Evolutionary conservation across 2,329 filamentous ascomycete genomes (phyloP).

Genomic region (Metarhizium humberi): DNA sequence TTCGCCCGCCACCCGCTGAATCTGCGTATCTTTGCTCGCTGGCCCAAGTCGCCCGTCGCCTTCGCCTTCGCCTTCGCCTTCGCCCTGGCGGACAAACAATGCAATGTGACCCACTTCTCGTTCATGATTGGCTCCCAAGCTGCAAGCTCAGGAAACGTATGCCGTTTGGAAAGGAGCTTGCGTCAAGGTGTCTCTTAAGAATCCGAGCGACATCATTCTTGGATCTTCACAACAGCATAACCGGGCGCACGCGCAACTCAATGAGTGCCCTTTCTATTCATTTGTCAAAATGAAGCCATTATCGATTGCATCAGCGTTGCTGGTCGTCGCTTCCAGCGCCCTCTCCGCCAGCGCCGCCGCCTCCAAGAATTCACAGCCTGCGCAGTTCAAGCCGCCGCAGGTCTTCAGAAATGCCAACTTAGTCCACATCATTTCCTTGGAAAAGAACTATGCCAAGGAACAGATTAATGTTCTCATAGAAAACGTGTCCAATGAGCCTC

Average conservation of each 20-base stretch:
- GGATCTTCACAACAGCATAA: conserved; percentile 6
- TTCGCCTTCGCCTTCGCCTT: not conserved
- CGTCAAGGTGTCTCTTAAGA: not conserved
- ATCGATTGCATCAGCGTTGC: conserved; percentile 46
- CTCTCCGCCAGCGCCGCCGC: conserved; percentile 35
- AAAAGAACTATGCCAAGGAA: conserved; percentile 87
- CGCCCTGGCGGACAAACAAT: not conserved
- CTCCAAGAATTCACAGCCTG: conserved; percentile 49
- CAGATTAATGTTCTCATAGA: conserved; percentile 90
- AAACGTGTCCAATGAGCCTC: conserved; percentile 70
- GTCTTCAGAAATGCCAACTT: conserved; percentile 93
- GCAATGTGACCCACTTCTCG: not conserved
- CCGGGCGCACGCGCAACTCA: conserved; percentile 20
- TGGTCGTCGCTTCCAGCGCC: conserved; percentile 45
- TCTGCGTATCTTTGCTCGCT: too few relatives aligned
- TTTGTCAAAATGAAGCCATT: conserved; percentile 30
- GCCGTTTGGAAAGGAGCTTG: conserved; percentile 17
- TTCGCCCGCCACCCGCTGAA: too few relatives aligned
- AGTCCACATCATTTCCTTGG: conserved; percentile 80
- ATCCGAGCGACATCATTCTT: conserved; percentile 4
- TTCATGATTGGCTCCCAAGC: not conserved
- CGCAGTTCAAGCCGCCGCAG: conserved; percentile 73
- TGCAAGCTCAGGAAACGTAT: conserved; percentile 21
- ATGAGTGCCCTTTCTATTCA: conserved; percentile 20
- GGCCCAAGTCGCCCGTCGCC: too few relatives aligned